phyloP scores from a whole-genome alignment of 23 red algal genomes.

The Gracilaria caudata region DNA sequence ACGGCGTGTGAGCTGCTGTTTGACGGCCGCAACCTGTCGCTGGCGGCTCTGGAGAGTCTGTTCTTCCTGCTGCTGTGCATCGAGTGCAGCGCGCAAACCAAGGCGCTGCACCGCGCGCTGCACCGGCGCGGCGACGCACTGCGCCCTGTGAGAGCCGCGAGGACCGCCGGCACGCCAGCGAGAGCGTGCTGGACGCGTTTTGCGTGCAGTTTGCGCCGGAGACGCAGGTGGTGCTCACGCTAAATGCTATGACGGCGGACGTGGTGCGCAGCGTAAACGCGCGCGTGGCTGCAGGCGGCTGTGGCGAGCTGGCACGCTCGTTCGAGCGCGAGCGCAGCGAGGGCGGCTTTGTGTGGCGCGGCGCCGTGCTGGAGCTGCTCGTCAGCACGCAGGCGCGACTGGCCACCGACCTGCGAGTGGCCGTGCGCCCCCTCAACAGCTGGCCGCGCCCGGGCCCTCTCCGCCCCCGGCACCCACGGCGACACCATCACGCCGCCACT shows the following conservation, averaged over 20 bases:
- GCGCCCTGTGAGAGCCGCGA: too few species aligned
- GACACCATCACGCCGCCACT: too few species aligned
- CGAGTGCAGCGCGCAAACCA: constrained; percentile 42
- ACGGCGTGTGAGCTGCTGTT: constrained; percentile 2
- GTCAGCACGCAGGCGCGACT: background rate
- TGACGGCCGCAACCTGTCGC: constrained; percentile 35
- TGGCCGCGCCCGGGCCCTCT: too few species aligned
- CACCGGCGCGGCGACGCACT: background rate
- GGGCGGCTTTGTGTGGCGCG: constrained; percentile 54
- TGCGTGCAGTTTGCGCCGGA: constrained; percentile 52
- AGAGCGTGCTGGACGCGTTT: constrained; percentile 36
- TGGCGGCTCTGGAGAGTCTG: constrained; percentile 38
- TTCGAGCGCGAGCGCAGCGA: constrained; percentile 18
- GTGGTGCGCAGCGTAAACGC: constrained; percentile 23
- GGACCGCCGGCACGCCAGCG: constrained; percentile 31
- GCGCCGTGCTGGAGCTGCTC: constrained; percentile 21
- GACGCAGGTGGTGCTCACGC: constrained; percentile 38
- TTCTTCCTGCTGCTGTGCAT: constrained; percentile 52
- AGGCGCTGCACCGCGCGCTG: constrained; percentile 43
- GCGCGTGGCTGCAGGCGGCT: constrained; percentile 31
- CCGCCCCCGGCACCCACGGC: too few species aligned
- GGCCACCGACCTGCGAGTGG: constrained; percentile 8
- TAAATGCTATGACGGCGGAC: constrained; percentile 6
- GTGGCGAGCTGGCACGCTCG: constrained; percentile 17
- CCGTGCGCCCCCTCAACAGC: too few species aligned